Conservation (phyloP, 768 basidiomycete species). For the Boletus huronensis region DNA sequence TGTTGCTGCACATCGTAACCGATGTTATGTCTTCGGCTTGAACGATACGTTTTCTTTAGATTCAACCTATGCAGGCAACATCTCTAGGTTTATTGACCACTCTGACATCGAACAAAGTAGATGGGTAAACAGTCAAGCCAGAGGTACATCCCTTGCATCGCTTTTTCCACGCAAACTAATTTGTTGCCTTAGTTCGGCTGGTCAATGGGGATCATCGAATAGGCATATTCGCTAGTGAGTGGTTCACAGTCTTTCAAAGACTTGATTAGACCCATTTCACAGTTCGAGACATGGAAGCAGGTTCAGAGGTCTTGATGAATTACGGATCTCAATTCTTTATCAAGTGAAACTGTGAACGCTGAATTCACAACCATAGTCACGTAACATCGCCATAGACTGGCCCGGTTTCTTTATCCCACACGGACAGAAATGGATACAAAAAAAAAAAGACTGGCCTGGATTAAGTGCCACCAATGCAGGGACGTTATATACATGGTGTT, state of each 20-base stretch:
- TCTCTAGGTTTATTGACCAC: slow-evolving; percentile 71
- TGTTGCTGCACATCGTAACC: slow-evolving; percentile 43
- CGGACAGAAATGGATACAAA: too few relatives aligned
- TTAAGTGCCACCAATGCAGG: background rate
- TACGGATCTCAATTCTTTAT: slow-evolving; percentile 53
- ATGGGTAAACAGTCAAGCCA: slow-evolving; percentile 43
- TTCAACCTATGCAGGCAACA: slow-evolving; percentile 53
- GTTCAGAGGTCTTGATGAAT: slow-evolving; percentile 53
- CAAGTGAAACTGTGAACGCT: slow-evolving; percentile 1
- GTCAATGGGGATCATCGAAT: slow-evolving; percentile 70
- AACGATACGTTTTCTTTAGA: slow-evolving; percentile 50
- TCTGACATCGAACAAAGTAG: slow-evolving; percentile 13
- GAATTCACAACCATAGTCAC: background rate
- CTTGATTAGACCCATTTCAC: background rate
- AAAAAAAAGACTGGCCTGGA: too few relatives aligned
- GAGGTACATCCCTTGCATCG: slow-evolving; percentile 33
- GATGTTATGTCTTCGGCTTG: slow-evolving; percentile 63
- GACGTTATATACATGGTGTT: background rate
- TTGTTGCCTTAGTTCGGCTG: slow-evolving; percentile 39
- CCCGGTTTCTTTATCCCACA: too few relatives aligned
- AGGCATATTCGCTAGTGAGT: slow-evolving; percentile 42
- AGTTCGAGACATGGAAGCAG: slow-evolving; percentile 41
- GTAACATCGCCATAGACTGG: background rate
- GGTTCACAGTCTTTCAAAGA: background rate
- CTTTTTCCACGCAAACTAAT: background rate